phyloP scores from a whole-genome alignment of 345 rosid genomes.

The Euphorbia peplus region DNA sequence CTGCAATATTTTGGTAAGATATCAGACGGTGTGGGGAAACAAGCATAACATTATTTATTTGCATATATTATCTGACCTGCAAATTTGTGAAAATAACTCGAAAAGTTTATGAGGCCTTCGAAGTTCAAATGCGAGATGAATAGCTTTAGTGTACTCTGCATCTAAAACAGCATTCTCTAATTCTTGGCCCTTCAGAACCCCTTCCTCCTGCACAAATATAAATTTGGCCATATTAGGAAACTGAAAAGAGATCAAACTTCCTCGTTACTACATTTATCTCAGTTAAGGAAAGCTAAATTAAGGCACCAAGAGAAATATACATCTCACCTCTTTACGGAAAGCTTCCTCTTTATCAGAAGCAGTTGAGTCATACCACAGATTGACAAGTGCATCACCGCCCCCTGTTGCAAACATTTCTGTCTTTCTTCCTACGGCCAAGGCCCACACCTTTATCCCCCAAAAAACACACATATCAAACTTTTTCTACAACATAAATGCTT shows the following conservation, averaged over 20 bases:
- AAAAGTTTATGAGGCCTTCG: slow-evolving; percentile 77
- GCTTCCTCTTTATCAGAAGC: slow-evolving; percentile 80
- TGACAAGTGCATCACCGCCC: slow-evolving; percentile 80
- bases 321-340: slow-evolving; percentile 79
- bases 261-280: not conserved
- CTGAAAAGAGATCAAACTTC: not conserved
- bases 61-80: slow-evolving; percentile 48
- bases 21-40: not conserved
- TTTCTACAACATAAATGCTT: not conserved
- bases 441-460: slow-evolving; percentile 83
- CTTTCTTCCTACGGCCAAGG: slow-evolving; percentile 87
- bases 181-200: slow-evolving; percentile 73
- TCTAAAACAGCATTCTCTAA: slow-evolving; percentile 82
- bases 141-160: slow-evolving; percentile 74
- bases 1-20: slow-evolving; percentile 35
- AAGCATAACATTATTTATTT: not conserved
- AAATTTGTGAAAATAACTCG: slow-evolving; percentile 63
- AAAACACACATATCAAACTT: slow-evolving; percentile 7
- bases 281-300: not conserved
- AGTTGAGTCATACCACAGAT: slow-evolving; percentile 91
- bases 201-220: slow-evolving; percentile 58
- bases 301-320: slow-evolving; percentile 4
- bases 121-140: slow-evolving; percentile 80
- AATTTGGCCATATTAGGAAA: not conserved
- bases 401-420: slow-evolving; percentile 92